Evolutionary conservation across 306 rosid genomes (phyloP).

Genomic region (Ziziphus jujuba): DNA sequence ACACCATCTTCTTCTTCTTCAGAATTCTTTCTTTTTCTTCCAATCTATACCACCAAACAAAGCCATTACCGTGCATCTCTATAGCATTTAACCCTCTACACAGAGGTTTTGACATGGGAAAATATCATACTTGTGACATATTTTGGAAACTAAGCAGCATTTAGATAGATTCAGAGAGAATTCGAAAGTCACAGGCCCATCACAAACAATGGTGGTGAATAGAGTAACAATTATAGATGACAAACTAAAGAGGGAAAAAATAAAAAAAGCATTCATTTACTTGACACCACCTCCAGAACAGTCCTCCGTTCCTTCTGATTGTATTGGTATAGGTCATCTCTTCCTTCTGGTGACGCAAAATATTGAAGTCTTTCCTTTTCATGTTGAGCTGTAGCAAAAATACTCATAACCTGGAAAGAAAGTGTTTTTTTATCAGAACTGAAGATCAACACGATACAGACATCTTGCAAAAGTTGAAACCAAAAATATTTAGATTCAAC

Average conservation of each 20-base stretch:
- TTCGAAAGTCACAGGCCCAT: background rate
- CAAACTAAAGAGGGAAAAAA: constrained; percentile 2
- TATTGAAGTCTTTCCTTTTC: constrained; percentile 84
- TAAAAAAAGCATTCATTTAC: background rate
- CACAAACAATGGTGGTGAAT: background rate
- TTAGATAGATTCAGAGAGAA: background rate
- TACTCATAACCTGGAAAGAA: constrained; percentile 74
- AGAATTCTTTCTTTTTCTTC: too few relatives aligned
- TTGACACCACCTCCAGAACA: constrained; percentile 75
- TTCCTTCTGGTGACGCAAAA: constrained; percentile 95
- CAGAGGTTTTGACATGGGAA: background rate
- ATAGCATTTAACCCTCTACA: too few relatives aligned
- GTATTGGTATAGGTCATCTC: constrained; percentile 94
- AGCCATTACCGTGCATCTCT: too few relatives aligned
- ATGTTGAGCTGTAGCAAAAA: constrained; percentile 70
- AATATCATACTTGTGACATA: background rate
- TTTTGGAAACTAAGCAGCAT: background rate
- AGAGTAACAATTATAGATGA: background rate
- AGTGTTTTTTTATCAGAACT: constrained; percentile 12
- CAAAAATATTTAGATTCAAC: background rate
- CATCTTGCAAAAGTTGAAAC: constrained; percentile 2
- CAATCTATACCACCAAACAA: too few relatives aligned
- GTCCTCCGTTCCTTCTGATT: constrained; percentile 92
- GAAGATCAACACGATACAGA: constrained; percentile 18
- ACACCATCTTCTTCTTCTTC: too few relatives aligned